These are phyloP conservation scores for Picea engelmannii DNA, from an alignment of 83 land plant genomes.

Conservation along the genomic window DNA sequence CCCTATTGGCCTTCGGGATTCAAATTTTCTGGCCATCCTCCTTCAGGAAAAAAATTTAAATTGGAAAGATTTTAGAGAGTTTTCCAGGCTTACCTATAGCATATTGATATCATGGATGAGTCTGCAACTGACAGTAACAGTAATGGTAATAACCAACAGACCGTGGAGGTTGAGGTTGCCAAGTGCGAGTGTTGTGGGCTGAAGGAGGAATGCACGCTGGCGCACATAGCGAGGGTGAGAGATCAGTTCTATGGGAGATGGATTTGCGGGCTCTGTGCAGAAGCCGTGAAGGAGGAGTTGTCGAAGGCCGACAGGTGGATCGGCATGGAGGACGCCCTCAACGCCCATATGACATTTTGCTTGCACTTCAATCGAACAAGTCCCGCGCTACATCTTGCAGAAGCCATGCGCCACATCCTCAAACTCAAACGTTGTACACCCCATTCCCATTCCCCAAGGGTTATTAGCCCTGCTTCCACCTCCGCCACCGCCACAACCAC, in stretches of 20 bases:
- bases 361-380: conserved; percentile 38
- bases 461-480: not conserved
- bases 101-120: too few relatives aligned
- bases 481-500: not conserved
- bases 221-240: conserved; percentile 49
- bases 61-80: too few relatives aligned
- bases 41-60: too few relatives aligned
- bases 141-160: too few relatives aligned
- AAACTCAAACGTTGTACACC: conserved; percentile 2
- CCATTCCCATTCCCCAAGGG: not conserved
- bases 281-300: conserved; percentile 68
- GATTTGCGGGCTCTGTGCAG: conserved; percentile 77
- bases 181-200: conserved; percentile 77
- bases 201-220: conserved; percentile 71
- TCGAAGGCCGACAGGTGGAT: conserved; percentile 19
- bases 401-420: conserved; percentile 62
- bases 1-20: too few relatives aligned
- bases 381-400: conserved; percentile 53
- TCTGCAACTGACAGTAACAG: too few relatives aligned
- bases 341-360: conserved; percentile 62
- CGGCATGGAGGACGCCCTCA: conserved; percentile 61
- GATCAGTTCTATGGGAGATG: conserved; percentile 61
- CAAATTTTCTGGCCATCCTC: too few relatives aligned
- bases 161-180: conserved; percentile 47
- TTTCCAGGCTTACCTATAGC: too few relatives aligned